Base-by-base conservation (phyloP, 129 eudicot genomes). In the Lactuca saligna region DNA sequence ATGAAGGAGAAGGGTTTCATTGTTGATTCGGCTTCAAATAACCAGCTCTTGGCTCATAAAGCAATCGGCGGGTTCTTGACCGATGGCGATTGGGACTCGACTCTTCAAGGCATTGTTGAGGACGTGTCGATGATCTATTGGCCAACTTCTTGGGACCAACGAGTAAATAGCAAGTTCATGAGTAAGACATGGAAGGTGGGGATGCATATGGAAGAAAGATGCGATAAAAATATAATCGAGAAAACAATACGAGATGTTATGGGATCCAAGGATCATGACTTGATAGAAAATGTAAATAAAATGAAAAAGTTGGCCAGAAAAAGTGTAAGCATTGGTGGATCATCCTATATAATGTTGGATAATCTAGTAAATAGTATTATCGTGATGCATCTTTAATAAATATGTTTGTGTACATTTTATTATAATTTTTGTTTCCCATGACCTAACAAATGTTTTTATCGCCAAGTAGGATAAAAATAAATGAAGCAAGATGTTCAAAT, bases 51-150 rank as follows among this genome's bases (percentile, higher is more conserved):
- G 84, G 78, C 75, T 65, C 87, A 85, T 55, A 32, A 17, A 37
- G 78, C 85, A 7, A 55, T 85, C 10, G 82, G 84, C 17, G 78
- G 82, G 73, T 85, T 82, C 60, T 50, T 85, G 53, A 85, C 75
- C 25, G 71, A 77, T 38, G 63, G 82, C 55, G 78, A 85, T 33
- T 79, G 82, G 81, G 81, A 72, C 49, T 81, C 84, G 32, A 61
- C 71, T 13, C 14, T 81, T 60, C 75, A 79, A 66, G 33, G 78
- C 3, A 67, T 76, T n/a, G 51, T 50, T 25, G 79, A 79, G 3
- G 81, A 83, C 0, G 69, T 65, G 61, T 78, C 87, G 7, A 76
- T 49, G 72, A 73, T 82, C 1, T 77, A 79, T 42, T 77, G 87
- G 80, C 83, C 91, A 1, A 6, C 6, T 1, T 25, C 57, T 31